Conservation (phyloP, 345 rosid species). For the Citrus trifoliata region DNA sequence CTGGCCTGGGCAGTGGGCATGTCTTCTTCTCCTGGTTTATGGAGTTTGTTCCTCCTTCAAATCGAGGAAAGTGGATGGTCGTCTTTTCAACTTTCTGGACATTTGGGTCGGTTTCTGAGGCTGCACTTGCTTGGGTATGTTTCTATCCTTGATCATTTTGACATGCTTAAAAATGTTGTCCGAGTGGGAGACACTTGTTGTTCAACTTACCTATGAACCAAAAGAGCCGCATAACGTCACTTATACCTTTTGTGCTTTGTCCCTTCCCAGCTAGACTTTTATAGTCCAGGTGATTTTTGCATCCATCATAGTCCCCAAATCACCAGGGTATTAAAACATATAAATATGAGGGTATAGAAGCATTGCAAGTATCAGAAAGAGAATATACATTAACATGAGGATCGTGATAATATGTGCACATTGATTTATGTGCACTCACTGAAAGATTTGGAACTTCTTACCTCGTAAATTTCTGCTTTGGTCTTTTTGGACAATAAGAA, state of each 20-base stretch:
- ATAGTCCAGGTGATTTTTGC: too few relatives aligned
- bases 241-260: too few relatives aligned
- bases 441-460: background rate
- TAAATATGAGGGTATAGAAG: too few relatives aligned
- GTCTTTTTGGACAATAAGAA: background rate
- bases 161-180: background rate
- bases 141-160: background rate
- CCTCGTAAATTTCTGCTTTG: background rate
- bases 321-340: too few relatives aligned
- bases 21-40: slow-evolving; percentile 57
- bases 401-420: too few relatives aligned
- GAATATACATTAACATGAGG: too few relatives aligned
- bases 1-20: slow-evolving; percentile 60
- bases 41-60: slow-evolving; percentile 57
- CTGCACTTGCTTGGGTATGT: slow-evolving; percentile 55
- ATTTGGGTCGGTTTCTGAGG: slow-evolving; percentile 52
- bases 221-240: background rate
- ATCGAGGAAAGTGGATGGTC: slow-evolving; percentile 62
- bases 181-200: background rate
- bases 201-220: background rate
- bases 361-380: too few relatives aligned
- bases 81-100: slow-evolving; percentile 55
- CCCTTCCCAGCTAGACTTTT: too few relatives aligned
- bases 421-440: background rate
- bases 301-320: too few relatives aligned